Conservation (phyloP, 1,139 yeast species). For the Taphrina betulina region DNA sequence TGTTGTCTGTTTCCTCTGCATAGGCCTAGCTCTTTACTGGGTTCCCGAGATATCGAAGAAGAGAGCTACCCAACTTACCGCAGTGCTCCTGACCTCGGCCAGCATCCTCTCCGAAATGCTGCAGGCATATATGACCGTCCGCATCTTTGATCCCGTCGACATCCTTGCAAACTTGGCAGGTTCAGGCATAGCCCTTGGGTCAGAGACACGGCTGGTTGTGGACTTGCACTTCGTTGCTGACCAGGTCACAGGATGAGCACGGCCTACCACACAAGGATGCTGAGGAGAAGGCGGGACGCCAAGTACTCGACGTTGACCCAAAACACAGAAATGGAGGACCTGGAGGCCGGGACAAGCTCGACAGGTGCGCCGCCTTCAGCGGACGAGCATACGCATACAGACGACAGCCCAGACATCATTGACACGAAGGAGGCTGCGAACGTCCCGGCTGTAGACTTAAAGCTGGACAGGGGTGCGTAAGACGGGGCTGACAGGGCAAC, state of each 20-base stretch:
- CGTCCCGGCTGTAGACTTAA: too few species aligned
- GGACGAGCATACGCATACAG: too few species aligned
- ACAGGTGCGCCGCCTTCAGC: too few species aligned
- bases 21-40: conserved; percentile 56
- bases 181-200: conserved; percentile 42
- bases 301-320: conserved; percentile 35
- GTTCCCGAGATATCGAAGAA: conserved; percentile 51
- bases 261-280: conserved; percentile 44
- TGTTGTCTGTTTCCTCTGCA: conserved; percentile 51
- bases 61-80: conserved; percentile 49
- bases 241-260: conserved; percentile 7
- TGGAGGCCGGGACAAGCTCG: conserved; percentile 34
- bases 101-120: conserved; percentile 56
- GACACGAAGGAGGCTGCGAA: too few species aligned
- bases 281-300: conserved; percentile 37
- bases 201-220: conserved; percentile 39
- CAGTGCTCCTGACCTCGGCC: conserved; percentile 49
- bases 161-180: conserved; percentile 47
- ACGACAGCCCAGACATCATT: too few species aligned
- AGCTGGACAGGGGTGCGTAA: too few species aligned
- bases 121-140: conserved; percentile 47
- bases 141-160: conserved; percentile 46
- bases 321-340: conserved; percentile 31
- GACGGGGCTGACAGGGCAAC: too few species aligned
- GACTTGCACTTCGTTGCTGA: background rate